Evolutionary conservation across 495 filamentous ascomycete genomes (phyloP), one percentile per base, ranked within the genome.

Genomic region (Xylaria intraflava): DNA sequence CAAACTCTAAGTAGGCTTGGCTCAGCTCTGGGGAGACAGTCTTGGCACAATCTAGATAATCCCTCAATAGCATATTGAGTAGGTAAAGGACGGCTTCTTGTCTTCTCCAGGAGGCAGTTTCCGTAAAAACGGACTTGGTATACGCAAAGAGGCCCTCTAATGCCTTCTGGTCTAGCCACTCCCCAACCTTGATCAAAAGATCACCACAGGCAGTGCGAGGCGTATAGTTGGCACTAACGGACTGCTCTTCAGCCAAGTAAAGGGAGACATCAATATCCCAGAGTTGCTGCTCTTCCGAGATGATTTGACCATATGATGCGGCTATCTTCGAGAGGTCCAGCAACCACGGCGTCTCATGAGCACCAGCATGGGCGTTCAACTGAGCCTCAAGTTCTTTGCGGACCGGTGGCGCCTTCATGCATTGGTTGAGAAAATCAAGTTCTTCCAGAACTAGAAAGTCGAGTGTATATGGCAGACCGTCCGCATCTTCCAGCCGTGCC

Each of bases 231-330:
- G 91, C 86, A n/a, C 90, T 95, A 44, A 96, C 85, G 11, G 89
- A 89, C 2, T 88, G 92, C 69, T 98, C 93, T 62, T 98, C 93
- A 0, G 90, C 90, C 24, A 98, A 77, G 69, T 94, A 98, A 1
- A 97, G 78, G 43, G 94, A 97, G 49, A 95, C 83, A 69, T 98
- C 93, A 53, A 96, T 85, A 51, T 97, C 89, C 93, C 93, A 98
- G 24, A 98, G 72, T 7, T 86, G 88, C 68, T 94, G 88, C 62
- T 97, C 94, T 65, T 98, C 93, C 11, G 80, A 83, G 3, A 89
- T 88, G 57, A 98, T 94, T 57, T 94, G 89, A n/a, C 89, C 84
- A 66, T 94, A 95, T 2, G 84, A 82, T 5, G 87, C 80, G n/a
- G 86, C 78, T 22, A 95, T 71, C 64, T 85, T 84, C 79, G 94